Percentiles rank a stretch among this genome's conserved stretches.
Conservation (phyloP, 805 yeast genomes). For the Candida chauliodis region DNA sequence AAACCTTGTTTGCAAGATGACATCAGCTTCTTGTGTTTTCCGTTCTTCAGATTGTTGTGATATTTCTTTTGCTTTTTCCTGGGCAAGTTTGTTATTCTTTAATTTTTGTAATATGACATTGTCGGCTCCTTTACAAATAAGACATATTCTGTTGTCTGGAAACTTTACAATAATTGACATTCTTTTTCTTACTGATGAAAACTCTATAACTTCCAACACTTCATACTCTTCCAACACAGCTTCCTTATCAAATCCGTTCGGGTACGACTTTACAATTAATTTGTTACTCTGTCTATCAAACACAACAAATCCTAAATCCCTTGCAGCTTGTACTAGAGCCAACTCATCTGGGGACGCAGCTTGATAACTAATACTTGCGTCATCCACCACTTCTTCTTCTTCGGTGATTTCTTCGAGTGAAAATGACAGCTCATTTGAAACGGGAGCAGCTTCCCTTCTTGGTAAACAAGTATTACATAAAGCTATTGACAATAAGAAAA, state of each 20-base stretch:
- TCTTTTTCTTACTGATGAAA: constrained; percentile 82
- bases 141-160: constrained; percentile 71
- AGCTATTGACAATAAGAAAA: constrained; percentile 78
- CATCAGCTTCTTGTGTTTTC: constrained; percentile 73
- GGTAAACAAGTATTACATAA: constrained; percentile 91
- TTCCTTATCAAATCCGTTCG: constrained; percentile 67
- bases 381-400: constrained; percentile 17
- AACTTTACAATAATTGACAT: constrained; percentile 84
- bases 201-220: constrained; percentile 78
- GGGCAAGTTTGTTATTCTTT: constrained; percentile 55
- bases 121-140: constrained; percentile 95
- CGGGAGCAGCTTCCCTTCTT: constrained; percentile 30
- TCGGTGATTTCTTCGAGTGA: constrained; percentile 18
- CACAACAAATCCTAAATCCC: constrained; percentile 91
- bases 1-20: constrained; percentile 55
- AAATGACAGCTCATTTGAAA: constrained; percentile 3
- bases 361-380: constrained; percentile 69
- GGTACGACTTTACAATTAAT: constrained; percentile 72
- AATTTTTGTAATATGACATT: constrained; percentile 78
- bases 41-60: constrained; percentile 55
- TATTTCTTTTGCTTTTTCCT: constrained; percentile 61
- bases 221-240: constrained; percentile 69
- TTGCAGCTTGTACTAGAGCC: constrained; percentile 90
- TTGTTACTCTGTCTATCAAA: constrained; percentile 59
- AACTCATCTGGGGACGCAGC: constrained; percentile 96